Evolutionary conservation across 2,329 filamentous ascomycete species (phyloP), one percentile per base, ranked within the genome.

Genomic region (Dendryphion nanum): DNA sequence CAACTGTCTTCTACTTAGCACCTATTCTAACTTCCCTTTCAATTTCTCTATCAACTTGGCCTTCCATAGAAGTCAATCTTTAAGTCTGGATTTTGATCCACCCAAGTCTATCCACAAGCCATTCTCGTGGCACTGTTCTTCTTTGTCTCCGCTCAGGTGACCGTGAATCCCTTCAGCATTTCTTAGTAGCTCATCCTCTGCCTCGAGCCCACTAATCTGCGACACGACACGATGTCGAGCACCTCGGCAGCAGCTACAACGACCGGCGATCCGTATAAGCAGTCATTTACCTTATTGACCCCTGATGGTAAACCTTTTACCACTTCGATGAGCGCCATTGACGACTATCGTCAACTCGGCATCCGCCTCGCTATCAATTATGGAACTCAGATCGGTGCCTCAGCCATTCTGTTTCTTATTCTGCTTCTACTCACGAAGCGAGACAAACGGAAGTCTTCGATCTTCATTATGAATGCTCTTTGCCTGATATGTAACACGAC

Each of bases 311-410:
- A 59, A 1, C 48, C 63, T 1, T 57, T 77, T 44, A 47, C 57
- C 1, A 53, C 74, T 26, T 50, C 59, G 30, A 60, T 82, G 41
- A 32, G 45, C 6, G 56, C 63, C 3, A 42, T 83, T 26, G 63
- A 79, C 48, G 37, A 45, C 4, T 71, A 70, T 34, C 61, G 73
- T 37, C 60, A 68, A 41, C 76, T 76, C 55, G 70, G 70, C 42
- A 61, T 72, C 40, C 66, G 66, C 6, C 57, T 73, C 23, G 71
- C 65, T 57, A 80, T 86, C 70, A 83, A 82, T 65, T 87, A 83
- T 59, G 82, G 78, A 36, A 68, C 76, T 14, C 86, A 91, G 60
- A 73, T 89, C 35, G 87, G 87, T 19, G 79, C 84, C 17, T 79
- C 78, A 32, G 47, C 83, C 40, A 66, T 84, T 43, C 77, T 89